Conservation (phyloP, 441 rosid genomes). For the Gossypium schwendimanii region DNA sequence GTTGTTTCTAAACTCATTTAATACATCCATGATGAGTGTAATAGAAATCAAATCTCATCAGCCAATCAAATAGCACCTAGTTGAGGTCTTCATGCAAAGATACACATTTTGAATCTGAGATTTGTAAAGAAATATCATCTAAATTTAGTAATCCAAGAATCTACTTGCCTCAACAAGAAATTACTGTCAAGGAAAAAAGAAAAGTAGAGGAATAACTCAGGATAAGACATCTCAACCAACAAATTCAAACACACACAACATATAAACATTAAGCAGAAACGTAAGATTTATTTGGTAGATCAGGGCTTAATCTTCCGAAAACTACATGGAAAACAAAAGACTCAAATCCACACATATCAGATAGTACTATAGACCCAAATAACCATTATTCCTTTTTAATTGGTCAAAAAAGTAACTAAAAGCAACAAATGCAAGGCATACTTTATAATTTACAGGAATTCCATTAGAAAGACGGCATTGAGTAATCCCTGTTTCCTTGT, state of each 20-base stretch:
- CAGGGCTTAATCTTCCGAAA: neutral
- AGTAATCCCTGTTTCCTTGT: conserved; percentile 82
- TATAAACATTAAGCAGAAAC: neutral
- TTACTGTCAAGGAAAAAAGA: neutral
- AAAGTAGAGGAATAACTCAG: neutral
- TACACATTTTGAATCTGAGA: neutral
- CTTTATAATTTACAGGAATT: conserved; percentile 81
- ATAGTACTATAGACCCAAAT: neutral
- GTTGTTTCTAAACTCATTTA: conserved; percentile 4
- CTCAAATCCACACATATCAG: neutral
- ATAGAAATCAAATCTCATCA: neutral
- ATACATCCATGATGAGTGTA: conserved; percentile 13
- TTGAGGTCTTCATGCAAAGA: neutral
- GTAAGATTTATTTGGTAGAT: neutral
- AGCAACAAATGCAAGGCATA: conserved; percentile 14
- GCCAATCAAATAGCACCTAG: neutral
- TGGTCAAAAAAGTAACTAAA: neutral
- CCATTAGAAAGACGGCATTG: conserved; percentile 87
- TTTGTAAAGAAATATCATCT: neutral
- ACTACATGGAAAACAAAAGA: neutral
- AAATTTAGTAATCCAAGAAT: neutral
- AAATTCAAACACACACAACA: neutral
- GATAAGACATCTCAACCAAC: neutral
- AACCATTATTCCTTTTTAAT: neutral
- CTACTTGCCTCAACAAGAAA: conserved; percentile 1